Evolutionary conservation across 257 asterid genomes (phyloP).

Genomic region (Solanum boliviense): DNA sequence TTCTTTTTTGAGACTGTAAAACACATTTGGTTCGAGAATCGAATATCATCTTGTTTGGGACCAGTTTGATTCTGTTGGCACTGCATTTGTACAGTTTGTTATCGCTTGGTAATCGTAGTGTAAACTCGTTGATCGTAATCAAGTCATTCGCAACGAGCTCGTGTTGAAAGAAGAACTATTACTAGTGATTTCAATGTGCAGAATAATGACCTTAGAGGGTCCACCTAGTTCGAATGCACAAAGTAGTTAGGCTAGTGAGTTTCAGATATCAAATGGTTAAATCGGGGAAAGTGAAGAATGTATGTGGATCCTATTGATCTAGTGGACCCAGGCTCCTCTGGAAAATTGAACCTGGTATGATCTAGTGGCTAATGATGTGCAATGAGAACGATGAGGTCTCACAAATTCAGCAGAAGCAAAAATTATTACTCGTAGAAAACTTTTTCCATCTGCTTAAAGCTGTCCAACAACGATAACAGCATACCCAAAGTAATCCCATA

Average conservation of each 20-base stretch:
- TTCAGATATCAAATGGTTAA: too few species aligned
- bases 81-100: neutral
- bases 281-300: too few species aligned
- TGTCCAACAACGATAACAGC: too few species aligned
- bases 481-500: too few species aligned
- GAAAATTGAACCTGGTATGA: too few species aligned
- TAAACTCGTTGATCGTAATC: neutral
- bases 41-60: neutral
- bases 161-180: neutral
- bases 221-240: neutral
- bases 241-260: neutral
- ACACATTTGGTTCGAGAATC: neutral
- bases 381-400: too few species aligned
- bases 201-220: neutral
- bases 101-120: neutral
- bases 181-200: neutral
- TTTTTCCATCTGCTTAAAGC: too few species aligned
- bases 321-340: neutral
- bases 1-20: neutral
- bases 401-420: too few species aligned
- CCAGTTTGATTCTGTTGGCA: neutral
- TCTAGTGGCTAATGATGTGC: too few species aligned
- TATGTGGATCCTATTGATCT: neutral
- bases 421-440: fast-evolving
- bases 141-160: neutral